Base-by-base conservation (phyloP, 2,329 filamentous ascomycete genomes). In the Tricladium varicosporioides region DNA sequence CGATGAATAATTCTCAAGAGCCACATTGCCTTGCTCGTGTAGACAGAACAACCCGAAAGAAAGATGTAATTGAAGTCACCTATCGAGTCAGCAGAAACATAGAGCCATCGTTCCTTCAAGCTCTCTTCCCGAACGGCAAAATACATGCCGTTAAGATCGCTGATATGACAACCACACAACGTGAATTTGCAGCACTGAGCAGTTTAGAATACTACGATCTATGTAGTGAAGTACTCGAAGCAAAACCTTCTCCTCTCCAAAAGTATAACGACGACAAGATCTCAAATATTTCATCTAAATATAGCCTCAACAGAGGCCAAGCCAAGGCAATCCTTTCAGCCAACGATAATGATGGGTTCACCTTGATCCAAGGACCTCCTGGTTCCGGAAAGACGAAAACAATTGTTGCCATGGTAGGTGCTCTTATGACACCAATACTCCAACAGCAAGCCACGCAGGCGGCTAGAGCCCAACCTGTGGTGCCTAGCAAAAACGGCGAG, bases 361-460 rank as follows among this genome's bases (percentile, higher is more conserved):
- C 94, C 2, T 78, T 99, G 59, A 92, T 99, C 65, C 94, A 99
- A 75, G 94, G 89, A 54, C 94, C 94, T 51, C 94, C 94, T 1
- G 94, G 94, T 72, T 97, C 94, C 3, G 94, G 93, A 69, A 99
- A 99, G 76, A 99, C 94, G 0, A 99, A 99, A 72, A 99, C 94
- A 0, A 99, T 99, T 59, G 84, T 96, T 55, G 94, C 93, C 32
- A 95, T 99, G 79, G 92, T 97, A 19, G 94, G 94, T 36, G 90
- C 91, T 40, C 78, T 99, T 14, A 73, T 96, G 46, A 89, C 85
- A 5, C 81, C 60, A 36, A 65, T 76, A 76, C 58, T 71, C 14
- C 63, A 73, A 58, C 72, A 71, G 65, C 73, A 71, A 56, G 53
- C 54, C 9, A 57, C 63, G 8, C 60, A 62, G 19, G 44, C 47